Evolutionary conservation across 495 filamentous ascomycete genomes (phyloP).

Genomic region (Lophiotrema nucula): DNA sequence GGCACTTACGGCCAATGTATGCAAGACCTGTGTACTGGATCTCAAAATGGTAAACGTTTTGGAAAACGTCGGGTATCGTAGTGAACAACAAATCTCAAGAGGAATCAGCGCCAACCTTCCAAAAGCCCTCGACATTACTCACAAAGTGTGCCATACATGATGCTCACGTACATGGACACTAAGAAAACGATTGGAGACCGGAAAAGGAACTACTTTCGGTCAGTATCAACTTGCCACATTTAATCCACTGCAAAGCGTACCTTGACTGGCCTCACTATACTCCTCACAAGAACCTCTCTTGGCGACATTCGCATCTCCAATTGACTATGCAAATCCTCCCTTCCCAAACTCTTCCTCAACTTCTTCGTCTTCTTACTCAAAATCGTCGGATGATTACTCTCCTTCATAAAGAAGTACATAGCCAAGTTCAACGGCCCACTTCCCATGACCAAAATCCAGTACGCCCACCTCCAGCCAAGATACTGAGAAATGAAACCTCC

Average conservation of each 20-base stretch:
- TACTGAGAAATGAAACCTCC: constrained; percentile 29
- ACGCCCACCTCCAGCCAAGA: constrained; percentile 28
- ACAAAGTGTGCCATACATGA: constrained; percentile 26
- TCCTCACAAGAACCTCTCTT: constrained; percentile 14
- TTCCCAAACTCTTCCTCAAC: constrained; percentile 16
- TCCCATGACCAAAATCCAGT: constrained; percentile 22
- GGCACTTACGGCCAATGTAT: constrained; percentile 24
- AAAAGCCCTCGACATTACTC: background rate
- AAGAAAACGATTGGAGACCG: constrained; percentile 27
- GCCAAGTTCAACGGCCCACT: constrained; percentile 20
- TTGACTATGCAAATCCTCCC: constrained; percentile 23
- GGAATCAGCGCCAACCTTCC: background rate
- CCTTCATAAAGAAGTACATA: constrained; percentile 25
- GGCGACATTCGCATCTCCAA: constrained; percentile 17
- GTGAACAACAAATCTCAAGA: constrained; percentile 22
- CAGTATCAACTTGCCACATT: too few relatives aligned
- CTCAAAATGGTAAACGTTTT: constrained; percentile 21
- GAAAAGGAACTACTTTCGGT: constrained; percentile 18
- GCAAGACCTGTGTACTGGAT: constrained; percentile 25
- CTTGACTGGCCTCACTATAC: constrained; percentile 28
- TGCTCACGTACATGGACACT: constrained; percentile 19
- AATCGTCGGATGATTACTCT: constrained; percentile 24
- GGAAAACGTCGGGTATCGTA: constrained; percentile 24
- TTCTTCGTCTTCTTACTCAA: constrained; percentile 25
- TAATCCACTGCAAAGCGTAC: too few relatives aligned